A percentile compares a stretch with the other conserved stretches of the same genome.
Conservation (phyloP, 2,329 filamentous ascomycete genomes). For the Phoma sp. region DNA sequence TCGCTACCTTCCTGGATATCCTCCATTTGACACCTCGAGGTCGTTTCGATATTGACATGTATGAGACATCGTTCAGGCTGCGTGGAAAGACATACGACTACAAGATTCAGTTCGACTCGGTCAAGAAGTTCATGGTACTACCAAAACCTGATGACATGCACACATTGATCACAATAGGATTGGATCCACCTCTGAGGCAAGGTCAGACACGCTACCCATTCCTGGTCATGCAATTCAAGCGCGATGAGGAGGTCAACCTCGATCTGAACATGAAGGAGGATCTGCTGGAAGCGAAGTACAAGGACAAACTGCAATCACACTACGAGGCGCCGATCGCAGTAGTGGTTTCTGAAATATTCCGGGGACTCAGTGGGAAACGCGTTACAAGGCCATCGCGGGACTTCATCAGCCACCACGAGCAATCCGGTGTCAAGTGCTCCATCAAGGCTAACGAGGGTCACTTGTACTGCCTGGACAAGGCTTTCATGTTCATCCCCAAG, state of each 20-base stretch:
- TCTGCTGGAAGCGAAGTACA: slow-evolving; percentile 82
- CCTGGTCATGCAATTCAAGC: slow-evolving; percentile 98
- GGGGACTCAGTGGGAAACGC: slow-evolving; percentile 92
- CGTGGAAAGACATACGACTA: slow-evolving; percentile 99
- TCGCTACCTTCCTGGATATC: slow-evolving; percentile 95
- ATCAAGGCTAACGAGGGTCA: slow-evolving; percentile 99
- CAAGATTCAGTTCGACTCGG: slow-evolving; percentile 97
- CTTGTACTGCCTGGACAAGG: slow-evolving; percentile 95
- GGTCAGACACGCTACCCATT: slow-evolving; percentile 98
- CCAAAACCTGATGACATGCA: slow-evolving; percentile 99
- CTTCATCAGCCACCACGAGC: slow-evolving; percentile 90
- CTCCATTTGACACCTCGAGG: slow-evolving; percentile 97
- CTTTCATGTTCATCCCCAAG: slow-evolving; percentile 99
- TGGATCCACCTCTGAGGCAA: slow-evolving; percentile 94
- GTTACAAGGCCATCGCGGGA: slow-evolving; percentile 93
- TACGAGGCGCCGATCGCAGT: slow-evolving; percentile 90
- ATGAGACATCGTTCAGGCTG: slow-evolving; percentile 94
- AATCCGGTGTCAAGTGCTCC: slow-evolving; percentile 98
- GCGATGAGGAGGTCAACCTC: slow-evolving; percentile 95
- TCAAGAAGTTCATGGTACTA: slow-evolving; percentile 99
- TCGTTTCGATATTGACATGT: slow-evolving; percentile 99
- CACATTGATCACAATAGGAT: slow-evolving; percentile 89
- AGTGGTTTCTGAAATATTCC: slow-evolving; percentile 94
- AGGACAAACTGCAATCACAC: slow-evolving; percentile 84
- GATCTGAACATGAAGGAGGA: slow-evolving; percentile 97